phyloP scores from a whole-genome alignment of 306 rosid species.

The Gastrolobium villosum region DNA sequence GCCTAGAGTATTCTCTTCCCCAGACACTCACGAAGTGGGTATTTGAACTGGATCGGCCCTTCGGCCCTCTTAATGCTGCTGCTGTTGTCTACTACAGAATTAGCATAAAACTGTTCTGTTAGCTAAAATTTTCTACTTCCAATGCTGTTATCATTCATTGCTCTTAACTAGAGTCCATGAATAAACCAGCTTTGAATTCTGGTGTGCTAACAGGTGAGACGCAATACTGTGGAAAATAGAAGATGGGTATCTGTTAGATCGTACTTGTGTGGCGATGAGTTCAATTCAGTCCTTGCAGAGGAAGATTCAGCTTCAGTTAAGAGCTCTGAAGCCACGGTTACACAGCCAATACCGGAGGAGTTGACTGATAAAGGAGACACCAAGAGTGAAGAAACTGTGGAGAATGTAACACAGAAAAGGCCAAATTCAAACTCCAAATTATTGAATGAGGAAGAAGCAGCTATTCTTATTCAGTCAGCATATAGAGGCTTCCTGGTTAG shows the following conservation, averaged over 20 bases:
- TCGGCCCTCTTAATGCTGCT: constrained; percentile 10
- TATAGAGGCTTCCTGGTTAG: constrained; percentile 77
- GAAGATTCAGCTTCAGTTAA: constrained; percentile 76
- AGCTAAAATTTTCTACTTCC: constrained; percentile 10
- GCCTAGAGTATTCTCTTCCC: too few relatives aligned
- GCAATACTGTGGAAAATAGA: constrained; percentile 65
- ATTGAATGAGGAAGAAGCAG: constrained; percentile 74
- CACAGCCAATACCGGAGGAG: constrained; percentile 60
- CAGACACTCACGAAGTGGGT: too few relatives aligned
- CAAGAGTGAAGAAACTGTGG: constrained; percentile 60
- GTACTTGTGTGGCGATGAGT: constrained; percentile 89
- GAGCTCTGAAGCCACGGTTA: constrained; percentile 69
- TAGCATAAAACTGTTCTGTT: neutral
- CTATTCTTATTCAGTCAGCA: constrained; percentile 78
- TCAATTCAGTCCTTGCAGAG: constrained; percentile 76
- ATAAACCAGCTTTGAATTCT: constrained; percentile 46
- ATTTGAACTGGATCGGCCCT: too few relatives aligned
- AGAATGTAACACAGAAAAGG: constrained; percentile 46
- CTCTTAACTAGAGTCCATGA: neutral
- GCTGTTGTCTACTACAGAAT: neutral
- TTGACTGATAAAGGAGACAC: constrained; percentile 45
- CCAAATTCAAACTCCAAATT: constrained; percentile 38
- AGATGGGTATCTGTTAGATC: constrained; percentile 85
- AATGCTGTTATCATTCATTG: constrained; percentile 10
- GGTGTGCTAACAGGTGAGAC: constrained; percentile 57